These are phyloP conservation scores for Penicillium sp. DNA, from an alignment of 2,329 filamentous ascomycete genomes.

Conservation along the genomic window DNA sequence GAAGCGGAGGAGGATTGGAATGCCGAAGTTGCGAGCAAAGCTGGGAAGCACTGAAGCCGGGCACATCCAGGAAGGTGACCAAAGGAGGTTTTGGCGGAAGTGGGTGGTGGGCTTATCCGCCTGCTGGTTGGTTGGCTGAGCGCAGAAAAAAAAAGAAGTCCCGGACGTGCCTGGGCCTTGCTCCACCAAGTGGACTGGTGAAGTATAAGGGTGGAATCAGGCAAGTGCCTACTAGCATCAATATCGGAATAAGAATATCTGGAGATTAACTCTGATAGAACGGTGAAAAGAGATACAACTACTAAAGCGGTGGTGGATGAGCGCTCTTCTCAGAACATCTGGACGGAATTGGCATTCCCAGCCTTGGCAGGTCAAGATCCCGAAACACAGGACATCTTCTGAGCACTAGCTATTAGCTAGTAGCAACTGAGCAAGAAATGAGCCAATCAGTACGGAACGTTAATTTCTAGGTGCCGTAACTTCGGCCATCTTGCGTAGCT, in stretches of 20 bases:
- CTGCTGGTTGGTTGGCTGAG: not conserved
- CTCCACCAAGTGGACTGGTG: not conserved
- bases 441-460: too few relatives aligned
- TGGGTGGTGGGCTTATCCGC: not conserved
- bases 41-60: not conserved
- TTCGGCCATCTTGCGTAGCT: too few relatives aligned
- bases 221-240: not conserved
- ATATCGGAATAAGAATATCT: not conserved
- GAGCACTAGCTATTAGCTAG: not conserved
- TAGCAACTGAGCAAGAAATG: not conserved
- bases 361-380: conserved; percentile 10
- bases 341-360: conserved; percentile 18
- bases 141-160: not conserved
- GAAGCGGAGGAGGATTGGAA: conserved; percentile 9
- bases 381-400: not conserved
- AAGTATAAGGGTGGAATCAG: not conserved
- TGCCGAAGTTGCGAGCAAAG: not conserved
- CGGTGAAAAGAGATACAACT: not conserved
- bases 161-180: not conserved
- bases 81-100: not conserved
- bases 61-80: not conserved
- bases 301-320: not conserved
- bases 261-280: not conserved
- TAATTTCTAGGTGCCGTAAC: too few relatives aligned
- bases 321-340: not conserved